A percentile compares a stretch with the other conserved stretches of the same genome.
phyloP scores from a whole-genome alignment of 2,329 filamentous ascomycete species.

The Boeremia exigua region DNA sequence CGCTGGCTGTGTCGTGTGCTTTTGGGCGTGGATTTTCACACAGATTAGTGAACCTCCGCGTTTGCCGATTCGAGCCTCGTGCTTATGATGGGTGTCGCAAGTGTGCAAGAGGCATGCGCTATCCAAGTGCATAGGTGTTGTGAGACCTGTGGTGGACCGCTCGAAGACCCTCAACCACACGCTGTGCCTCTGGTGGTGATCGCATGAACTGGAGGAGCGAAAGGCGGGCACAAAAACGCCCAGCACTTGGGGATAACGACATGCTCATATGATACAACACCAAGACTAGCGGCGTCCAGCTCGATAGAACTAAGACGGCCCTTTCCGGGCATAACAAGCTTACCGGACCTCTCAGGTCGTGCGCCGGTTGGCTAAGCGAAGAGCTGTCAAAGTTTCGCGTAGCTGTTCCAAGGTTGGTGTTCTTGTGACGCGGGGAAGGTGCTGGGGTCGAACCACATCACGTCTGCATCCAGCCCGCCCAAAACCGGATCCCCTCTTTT shows the following conservation, averaged over 20 bases:
- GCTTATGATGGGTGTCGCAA: constrained; percentile 22
- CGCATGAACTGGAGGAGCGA: background rate
- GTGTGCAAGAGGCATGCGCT: background rate
- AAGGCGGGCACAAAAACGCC: constrained; percentile 1
- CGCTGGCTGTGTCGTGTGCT: background rate
- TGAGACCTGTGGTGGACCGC: background rate
- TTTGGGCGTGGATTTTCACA: background rate
- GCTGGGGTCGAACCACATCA: constrained; percentile 11
- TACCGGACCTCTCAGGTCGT: constrained; percentile 17
- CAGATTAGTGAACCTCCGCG: background rate
- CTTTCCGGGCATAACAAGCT: constrained; percentile 13
- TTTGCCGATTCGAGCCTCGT: constrained; percentile 19
- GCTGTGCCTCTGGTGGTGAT: constrained; percentile 14
- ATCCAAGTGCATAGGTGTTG: background rate
- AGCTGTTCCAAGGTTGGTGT: constrained; percentile 16
- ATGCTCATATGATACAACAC: constrained; percentile 24
- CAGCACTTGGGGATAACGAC: constrained; percentile 12
- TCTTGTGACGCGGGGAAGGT: constrained; percentile 31
- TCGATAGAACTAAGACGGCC: constrained; percentile 21
- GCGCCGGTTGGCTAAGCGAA: constrained; percentile 18
- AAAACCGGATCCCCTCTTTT: background rate
- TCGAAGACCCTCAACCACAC: background rate
- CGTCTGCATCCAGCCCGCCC: background rate
- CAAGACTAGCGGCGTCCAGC: constrained; percentile 24
- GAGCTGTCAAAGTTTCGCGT: constrained; percentile 22